Conservation (phyloP, 2,329 filamentous ascomycete species). For the Trichoderma atrobrunneum region DNA sequence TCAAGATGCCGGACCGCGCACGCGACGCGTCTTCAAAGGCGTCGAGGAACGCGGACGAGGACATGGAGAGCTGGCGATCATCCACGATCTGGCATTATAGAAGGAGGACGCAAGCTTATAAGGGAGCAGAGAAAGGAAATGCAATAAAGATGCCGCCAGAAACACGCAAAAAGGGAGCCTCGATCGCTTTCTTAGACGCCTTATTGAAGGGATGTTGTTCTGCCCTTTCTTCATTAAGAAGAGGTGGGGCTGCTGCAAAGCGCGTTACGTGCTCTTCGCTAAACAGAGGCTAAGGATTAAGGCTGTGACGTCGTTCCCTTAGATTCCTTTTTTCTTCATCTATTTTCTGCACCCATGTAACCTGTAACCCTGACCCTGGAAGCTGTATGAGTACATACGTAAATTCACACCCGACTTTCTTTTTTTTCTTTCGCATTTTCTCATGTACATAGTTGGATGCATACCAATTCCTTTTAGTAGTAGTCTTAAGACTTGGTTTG, state of each 20-base stretch:
- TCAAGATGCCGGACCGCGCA: conserved; percentile 42
- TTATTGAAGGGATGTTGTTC: conserved; percentile 13
- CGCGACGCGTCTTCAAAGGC: conserved; percentile 48
- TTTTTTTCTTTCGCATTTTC: neutral
- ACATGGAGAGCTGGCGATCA: conserved; percentile 29
- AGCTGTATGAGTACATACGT: neutral
- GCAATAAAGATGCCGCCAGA: neutral
- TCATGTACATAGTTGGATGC: neutral
- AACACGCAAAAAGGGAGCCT: neutral
- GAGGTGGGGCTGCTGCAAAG: conserved; percentile 3
- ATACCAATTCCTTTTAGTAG: neutral
- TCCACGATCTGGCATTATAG: conserved; percentile 23
- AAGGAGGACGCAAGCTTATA: neutral
- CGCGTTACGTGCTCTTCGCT: conserved; percentile 12
- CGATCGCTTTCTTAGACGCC: neutral
- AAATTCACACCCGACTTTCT: neutral
- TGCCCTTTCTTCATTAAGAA: conserved; percentile 7
- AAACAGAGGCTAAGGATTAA: neutral
- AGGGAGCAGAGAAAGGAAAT: neutral
- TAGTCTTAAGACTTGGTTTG: neutral
- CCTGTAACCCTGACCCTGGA: neutral
- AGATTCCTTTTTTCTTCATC: too few species aligned
- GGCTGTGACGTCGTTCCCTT: conserved; percentile 7
- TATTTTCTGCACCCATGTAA: neutral
- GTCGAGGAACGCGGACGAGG: conserved; percentile 34